Conservation (phyloP, 202 grass and related monocot genomes). For the Setaria viridis region DNA sequence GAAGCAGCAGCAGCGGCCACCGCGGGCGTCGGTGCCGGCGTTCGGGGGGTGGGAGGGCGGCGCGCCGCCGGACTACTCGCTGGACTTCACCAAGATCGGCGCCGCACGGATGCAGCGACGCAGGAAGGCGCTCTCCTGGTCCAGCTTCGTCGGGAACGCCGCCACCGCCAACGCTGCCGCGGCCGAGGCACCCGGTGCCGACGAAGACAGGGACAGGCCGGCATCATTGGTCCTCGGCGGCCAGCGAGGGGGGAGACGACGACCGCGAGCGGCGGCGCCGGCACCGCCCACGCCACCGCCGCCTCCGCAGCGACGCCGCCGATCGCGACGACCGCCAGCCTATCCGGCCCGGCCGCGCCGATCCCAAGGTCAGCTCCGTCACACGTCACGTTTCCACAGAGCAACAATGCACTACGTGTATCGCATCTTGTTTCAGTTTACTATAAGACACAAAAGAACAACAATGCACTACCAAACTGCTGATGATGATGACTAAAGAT, state of each 20-base stretch:
- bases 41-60: constrained; percentile 63
- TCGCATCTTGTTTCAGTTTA: background rate
- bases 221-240: background rate
- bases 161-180: no score
- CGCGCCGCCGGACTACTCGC: constrained; percentile 54
- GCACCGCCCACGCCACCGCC: background rate
- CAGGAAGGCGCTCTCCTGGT: constrained; percentile 50
- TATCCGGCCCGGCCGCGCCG: background rate
- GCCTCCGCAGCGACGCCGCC: constrained; percentile 18
- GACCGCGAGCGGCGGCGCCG: background rate
- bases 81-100: constrained; percentile 66
- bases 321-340: constrained; percentile 31
- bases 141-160: constrained; percentile 29
- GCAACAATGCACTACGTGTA: no score
- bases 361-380: constrained; percentile 41
- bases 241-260: background rate
- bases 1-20: background rate
- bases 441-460: background rate
- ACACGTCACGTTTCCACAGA: background rate
- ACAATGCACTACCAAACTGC: background rate
- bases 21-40: constrained; percentile 54
- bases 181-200: background rate
- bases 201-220: background rate
- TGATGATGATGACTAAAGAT: no score
- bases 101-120: constrained; percentile 52